These are phyloP conservation scores for Camellia japonica DNA, from an alignment of 148 eudicot genomes.

Conservation along the genomic window DNA sequence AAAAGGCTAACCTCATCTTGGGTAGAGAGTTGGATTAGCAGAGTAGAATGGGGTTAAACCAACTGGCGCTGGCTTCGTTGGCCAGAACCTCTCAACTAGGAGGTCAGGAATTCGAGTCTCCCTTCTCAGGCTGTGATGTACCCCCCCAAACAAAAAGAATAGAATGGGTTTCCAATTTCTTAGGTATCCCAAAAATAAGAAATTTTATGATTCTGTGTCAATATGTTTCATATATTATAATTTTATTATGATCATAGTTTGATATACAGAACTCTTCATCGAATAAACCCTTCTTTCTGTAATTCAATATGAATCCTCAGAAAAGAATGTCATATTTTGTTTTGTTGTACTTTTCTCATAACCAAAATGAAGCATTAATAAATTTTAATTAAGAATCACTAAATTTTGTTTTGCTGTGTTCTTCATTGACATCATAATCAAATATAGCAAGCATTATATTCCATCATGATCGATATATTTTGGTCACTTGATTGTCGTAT, in stretches of 20 bases:
- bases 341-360: not conserved
- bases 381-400: not conserved
- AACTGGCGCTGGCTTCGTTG: too few relatives aligned
- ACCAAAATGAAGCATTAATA: not conserved
- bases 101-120: too few relatives aligned
- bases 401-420: not conserved
- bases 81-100: too few relatives aligned
- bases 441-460: not conserved
- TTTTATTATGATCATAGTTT: not conserved
- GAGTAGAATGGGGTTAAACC: not conserved
- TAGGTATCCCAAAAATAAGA: not conserved
- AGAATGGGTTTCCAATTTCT: not conserved
- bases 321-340: not conserved
- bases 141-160: too few relatives aligned
- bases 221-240: not conserved
- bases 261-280: not conserved
- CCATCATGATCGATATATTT: not conserved
- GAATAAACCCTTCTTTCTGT: too few relatives aligned
- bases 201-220: not conserved
- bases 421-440: not conserved
- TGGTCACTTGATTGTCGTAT: not conserved
- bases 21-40: not conserved
- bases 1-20: not conserved
- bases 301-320: not conserved
- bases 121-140: too few relatives aligned